Base-by-base conservation (phyloP, 2,329 filamentous ascomycete genomes). In the Diaporthe caulivora region DNA sequence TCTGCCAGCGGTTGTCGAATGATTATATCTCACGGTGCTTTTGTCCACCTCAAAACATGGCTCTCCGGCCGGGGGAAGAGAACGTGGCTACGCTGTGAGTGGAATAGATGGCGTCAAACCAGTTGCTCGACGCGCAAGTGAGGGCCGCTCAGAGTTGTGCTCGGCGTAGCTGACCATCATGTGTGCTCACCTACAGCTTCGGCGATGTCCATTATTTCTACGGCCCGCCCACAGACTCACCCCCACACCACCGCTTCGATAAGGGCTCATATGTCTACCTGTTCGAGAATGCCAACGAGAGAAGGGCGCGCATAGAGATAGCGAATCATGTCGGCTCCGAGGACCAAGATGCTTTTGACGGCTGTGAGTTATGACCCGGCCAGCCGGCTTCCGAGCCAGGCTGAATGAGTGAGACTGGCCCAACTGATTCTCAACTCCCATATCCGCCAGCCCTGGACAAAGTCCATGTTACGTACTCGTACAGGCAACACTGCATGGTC, bases 191-290 rank as follows among this genome's bases (percentile, higher is more conserved):
- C 58, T 29, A 18, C 76, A 95, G 93, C 78, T 95, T 94, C 79
- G 92, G 90, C 76, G 94, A 96, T 79, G 81, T 95, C 70, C 94
- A 95, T 81, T 95, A 95, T 82, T 95, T 91, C 82, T 94, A 95
- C 83, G 88, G 89, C 34, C 88, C 91, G n/a, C 91, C 92, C 2
- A 87, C 87, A 8, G 86, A 88, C 72, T 91, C 88, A 72, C 93
- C 93, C 40, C 90, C 88, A n/a, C 94, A 95, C 81, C 92, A 95
- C 82, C 91, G 93, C 68, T 95, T 96, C 81, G 92, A 94, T 82
- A 93, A 93, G 81, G 89, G 91, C 60, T 95, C 93, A 10, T 95
- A 95, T 81, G 89, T 95, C 72, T 95, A 95, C 80, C 85, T 95
- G 8, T 95, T 94, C 81, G 92, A 95, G 81, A 93, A 94, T 80